These are phyloP conservation scores for Colletotrichum liriopes DNA, from an alignment of 2,329 filamentous ascomycete species.

Conservation along the genomic window DNA sequence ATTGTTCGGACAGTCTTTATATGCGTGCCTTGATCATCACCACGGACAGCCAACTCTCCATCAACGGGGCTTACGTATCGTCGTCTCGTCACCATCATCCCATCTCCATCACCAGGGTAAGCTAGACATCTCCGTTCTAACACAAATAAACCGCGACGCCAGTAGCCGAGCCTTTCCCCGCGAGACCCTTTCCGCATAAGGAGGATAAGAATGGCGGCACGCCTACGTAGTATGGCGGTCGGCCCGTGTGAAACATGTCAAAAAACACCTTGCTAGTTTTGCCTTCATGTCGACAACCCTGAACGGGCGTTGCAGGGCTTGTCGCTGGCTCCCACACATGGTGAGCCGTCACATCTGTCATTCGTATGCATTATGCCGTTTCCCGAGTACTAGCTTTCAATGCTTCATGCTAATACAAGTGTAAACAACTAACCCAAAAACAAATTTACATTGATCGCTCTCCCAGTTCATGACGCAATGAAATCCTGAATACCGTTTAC, in stretches of 20 bases:
- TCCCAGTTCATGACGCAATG: slow-evolving; percentile 4
- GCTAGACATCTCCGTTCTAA: not conserved
- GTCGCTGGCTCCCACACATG: not conserved
- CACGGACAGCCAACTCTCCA: too few relatives aligned
- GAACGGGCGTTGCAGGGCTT: not conserved
- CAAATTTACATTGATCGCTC: slow-evolving; percentile 12
- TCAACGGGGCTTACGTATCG: too few relatives aligned
- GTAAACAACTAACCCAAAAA: not conserved
- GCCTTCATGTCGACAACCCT: not conserved
- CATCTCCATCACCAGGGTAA: not conserved
- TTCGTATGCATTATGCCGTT: slow-evolving; percentile 1
- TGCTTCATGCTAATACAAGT: slow-evolving; percentile 10
- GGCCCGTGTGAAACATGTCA: slow-evolving; percentile 21
- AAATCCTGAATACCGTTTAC: not conserved
- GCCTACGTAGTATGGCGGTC: not conserved
- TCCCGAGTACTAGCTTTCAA: not conserved
- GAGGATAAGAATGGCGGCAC: not conserved
- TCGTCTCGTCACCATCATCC: not conserved
- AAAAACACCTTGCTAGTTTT: not conserved
- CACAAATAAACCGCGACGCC: not conserved
- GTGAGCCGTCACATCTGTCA: not conserved
- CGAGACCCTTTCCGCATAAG: slow-evolving; percentile 3
- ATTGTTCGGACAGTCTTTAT: not conserved
- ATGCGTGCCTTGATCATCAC: not conserved
- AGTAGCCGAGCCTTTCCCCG: slow-evolving; percentile 1